Evolutionary conservation across 2,329 filamentous ascomycete species (phyloP).

Genomic region (Sporothrix euskadiensis): DNA sequence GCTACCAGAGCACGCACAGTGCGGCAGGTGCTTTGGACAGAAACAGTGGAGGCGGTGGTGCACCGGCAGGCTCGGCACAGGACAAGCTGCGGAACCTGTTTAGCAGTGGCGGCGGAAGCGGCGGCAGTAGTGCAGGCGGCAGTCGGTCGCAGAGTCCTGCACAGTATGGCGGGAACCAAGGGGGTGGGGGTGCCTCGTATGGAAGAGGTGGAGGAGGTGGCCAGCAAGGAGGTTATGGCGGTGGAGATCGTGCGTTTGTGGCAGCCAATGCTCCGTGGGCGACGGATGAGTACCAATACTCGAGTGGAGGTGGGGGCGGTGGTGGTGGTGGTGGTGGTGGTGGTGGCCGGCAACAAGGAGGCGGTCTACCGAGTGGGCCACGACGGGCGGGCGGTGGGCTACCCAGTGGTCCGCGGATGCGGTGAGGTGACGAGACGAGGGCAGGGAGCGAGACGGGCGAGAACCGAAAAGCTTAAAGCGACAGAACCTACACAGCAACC

Average conservation of each 20-base stretch:
- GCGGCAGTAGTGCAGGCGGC: constrained; percentile 49
- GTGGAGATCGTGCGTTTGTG: constrained; percentile 45
- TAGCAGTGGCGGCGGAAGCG: constrained; percentile 54
- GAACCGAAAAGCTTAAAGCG: background rate
- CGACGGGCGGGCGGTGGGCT: constrained; percentile 42
- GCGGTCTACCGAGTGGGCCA: constrained; percentile 45
- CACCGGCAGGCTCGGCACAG: constrained; percentile 64
- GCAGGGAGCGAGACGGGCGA: background rate
- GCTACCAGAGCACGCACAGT: constrained; percentile 62
- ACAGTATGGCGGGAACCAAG: constrained; percentile 39
- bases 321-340: constrained; percentile 39
- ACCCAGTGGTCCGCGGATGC: constrained; percentile 45
- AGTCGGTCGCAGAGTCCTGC: constrained; percentile 41
- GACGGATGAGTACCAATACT: constrained; percentile 44
- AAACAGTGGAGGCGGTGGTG: constrained; percentile 37
- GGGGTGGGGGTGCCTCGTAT: constrained; percentile 40
- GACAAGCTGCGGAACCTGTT: constrained; percentile 81
- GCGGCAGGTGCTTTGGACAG: constrained; percentile 32
- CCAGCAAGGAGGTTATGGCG: constrained; percentile 40
- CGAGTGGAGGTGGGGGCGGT: constrained; percentile 40
- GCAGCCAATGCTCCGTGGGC: constrained; percentile 53
- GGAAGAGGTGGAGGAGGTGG: constrained; percentile 40
- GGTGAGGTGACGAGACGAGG: constrained; percentile 38
- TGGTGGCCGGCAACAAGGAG: constrained; percentile 31
- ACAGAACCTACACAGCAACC: background rate